Percentiles rank a stretch among this genome's conserved stretches.
Conservation (phyloP, 2,329 filamentous ascomycete genomes). For the Hypoxylon sp. region DNA sequence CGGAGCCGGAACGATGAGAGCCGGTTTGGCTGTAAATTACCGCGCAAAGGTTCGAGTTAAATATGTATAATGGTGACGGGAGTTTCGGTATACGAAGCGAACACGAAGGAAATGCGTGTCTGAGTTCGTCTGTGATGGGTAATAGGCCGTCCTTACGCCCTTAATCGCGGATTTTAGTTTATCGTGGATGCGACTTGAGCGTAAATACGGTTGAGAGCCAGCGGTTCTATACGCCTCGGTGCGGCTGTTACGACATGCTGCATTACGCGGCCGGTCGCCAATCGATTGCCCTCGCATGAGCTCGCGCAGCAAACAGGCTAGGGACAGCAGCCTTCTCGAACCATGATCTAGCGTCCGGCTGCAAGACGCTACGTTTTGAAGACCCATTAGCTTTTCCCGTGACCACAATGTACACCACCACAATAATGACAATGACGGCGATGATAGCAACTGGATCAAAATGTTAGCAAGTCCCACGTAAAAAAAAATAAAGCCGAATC, state of each 20-base stretch:
- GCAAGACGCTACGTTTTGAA: conserved; percentile 43
- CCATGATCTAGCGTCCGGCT: conserved; percentile 39
- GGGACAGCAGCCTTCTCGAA: conserved; percentile 39
- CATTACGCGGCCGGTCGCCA: conserved; percentile 29
- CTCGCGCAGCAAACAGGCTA: conserved; percentile 42
- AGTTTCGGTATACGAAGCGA: conserved; percentile 42
- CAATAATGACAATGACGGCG: conserved; percentile 63
- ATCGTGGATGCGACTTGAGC: neutral
- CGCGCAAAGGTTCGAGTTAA: conserved; percentile 43
- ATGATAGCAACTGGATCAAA: conserved; percentile 63
- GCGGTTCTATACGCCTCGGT: neutral
- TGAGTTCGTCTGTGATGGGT: conserved; percentile 24
- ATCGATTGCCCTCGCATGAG: conserved; percentile 40
- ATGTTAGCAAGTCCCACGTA: conserved; percentile 45
- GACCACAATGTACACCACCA: conserved; percentile 52
- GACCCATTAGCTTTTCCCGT: conserved; percentile 18
- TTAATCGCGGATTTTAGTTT: neutral
- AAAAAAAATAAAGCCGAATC: neutral
- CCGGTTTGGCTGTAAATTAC: conserved; percentile 26
- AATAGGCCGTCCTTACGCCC: neutral
- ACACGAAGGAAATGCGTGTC: conserved; percentile 45
- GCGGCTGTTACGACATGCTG: neutral
- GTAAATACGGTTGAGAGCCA: conserved; percentile 1
- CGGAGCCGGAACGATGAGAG: conserved; percentile 16
- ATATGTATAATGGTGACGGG: conserved; percentile 40